These are phyloP conservation scores for Coniferiporia sulphurascens DNA, from an alignment of 1,284 basidiomycete genomes.

Conservation along the genomic window DNA sequence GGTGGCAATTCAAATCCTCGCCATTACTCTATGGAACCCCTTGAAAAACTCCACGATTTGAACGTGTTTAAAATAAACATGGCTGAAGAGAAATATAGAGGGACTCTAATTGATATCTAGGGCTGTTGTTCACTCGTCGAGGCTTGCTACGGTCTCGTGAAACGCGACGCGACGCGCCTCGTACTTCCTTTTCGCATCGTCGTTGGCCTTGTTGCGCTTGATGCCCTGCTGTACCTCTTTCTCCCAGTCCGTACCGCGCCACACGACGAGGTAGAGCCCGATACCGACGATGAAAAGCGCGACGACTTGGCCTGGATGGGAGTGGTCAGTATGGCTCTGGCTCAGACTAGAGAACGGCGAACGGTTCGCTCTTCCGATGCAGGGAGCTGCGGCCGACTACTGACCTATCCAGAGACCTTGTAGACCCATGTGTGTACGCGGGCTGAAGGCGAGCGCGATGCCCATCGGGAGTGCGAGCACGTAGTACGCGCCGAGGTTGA, in stretches of 20 bases:
- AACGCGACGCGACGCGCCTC: not conserved
- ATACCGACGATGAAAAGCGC: slow-evolving; percentile 68
- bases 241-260: slow-evolving; percentile 64
- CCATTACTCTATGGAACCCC: no score
- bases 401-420: slow-evolving; percentile 66
- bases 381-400: not conserved
- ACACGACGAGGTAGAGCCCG: slow-evolving; percentile 62
- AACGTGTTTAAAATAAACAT: no score
- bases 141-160: no score
- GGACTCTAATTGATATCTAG: no score
- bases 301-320: slow-evolving; percentile 59
- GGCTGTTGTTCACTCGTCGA: no score
- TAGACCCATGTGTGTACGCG: slow-evolving; percentile 39
- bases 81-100: no score
- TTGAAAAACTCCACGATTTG: no score
- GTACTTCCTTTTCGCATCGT: slow-evolving; percentile 5
- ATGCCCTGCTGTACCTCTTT: slow-evolving; percentile 45
- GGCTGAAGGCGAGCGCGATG: slow-evolving; percentile 59
- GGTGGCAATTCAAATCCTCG: no score
- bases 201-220: slow-evolving; percentile 7
- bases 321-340: slow-evolving; percentile 2
- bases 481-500: slow-evolving; percentile 76
- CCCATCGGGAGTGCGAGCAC: slow-evolving; percentile 68
- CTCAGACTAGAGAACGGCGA: not conserved
- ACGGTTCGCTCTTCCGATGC: not conserved